Conservation (phyloP, 345 rosid genomes). For the Camelina hispida region DNA sequence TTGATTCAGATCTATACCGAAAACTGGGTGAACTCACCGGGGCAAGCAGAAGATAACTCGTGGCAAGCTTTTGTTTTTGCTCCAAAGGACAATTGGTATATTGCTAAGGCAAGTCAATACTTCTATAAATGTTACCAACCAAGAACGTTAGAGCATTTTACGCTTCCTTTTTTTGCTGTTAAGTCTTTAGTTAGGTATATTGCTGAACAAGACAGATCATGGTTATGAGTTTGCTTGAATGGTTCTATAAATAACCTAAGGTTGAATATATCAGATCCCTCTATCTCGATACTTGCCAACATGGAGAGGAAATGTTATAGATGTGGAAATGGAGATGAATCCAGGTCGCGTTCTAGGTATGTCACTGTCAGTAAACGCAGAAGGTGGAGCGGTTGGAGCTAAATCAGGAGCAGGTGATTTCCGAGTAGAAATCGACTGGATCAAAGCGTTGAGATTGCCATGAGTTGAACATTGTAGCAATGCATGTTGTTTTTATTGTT, state of each 20-base stretch:
- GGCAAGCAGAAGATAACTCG: slow-evolving; percentile 90
- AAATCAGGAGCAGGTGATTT: slow-evolving; percentile 64
- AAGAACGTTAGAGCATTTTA: slow-evolving; percentile 6
- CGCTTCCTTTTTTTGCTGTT: background rate
- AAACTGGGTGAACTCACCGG: slow-evolving; percentile 97
- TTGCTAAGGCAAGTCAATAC: slow-evolving; percentile 65
- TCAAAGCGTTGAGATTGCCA: slow-evolving; percentile 64
- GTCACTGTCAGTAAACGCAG: slow-evolving; percentile 90
- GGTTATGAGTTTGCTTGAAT: slow-evolving; percentile 13
- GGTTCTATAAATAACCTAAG: slow-evolving; percentile 6
- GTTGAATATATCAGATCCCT: slow-evolving; percentile 66
- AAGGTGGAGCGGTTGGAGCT: slow-evolving; percentile 35
- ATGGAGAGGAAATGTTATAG: slow-evolving; percentile 93
- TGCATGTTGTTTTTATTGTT: slow-evolving; percentile 30
- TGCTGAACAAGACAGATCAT: background rate
- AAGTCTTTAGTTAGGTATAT: background rate
- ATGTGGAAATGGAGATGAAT: slow-evolving; percentile 85
- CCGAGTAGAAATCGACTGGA: slow-evolving; percentile 83
- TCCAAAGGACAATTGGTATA: slow-evolving; percentile 81
- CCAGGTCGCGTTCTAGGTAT: slow-evolving; percentile 81
- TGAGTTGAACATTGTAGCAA: slow-evolving; percentile 27
- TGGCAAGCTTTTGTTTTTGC: slow-evolving; percentile 91
- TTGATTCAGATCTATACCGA: slow-evolving; percentile 84
- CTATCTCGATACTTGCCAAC: slow-evolving; percentile 80
- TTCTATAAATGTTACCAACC: slow-evolving; percentile 10